These are phyloP conservation scores for Penicillium sp. DNA, from an alignment of 2,329 filamentous ascomycete genomes.

Conservation along the genomic window DNA sequence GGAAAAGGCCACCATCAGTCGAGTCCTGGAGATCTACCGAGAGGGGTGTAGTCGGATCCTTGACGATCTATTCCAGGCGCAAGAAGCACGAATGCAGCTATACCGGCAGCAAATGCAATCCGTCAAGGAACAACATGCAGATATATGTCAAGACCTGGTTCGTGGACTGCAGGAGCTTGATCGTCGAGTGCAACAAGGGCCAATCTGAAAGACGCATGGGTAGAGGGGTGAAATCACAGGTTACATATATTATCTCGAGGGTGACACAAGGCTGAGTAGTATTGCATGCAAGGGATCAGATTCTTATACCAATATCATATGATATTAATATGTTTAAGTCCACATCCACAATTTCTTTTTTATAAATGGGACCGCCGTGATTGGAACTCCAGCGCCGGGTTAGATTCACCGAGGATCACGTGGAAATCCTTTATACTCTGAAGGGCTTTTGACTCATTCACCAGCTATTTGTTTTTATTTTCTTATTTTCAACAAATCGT, in stretches of 20 bases:
- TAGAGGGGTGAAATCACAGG: not conserved
- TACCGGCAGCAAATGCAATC: conserved; percentile 31
- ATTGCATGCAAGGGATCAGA: not conserved
- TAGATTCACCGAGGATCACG: conserved; percentile 32
- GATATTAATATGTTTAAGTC: not conserved
- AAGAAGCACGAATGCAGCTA: conserved; percentile 40
- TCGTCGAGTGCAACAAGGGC: conserved; percentile 20
- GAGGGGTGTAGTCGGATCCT: conserved; percentile 47
- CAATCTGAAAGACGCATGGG: not conserved
- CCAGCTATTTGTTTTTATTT: not conserved
- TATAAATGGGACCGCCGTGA: conserved; percentile 16
- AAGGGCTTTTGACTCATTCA: conserved; percentile 21
- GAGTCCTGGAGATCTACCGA: conserved; percentile 47
- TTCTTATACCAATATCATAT: not conserved
- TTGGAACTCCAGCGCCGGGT: conserved; percentile 17
- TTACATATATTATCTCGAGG: not conserved
- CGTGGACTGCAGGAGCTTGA: conserved; percentile 30
- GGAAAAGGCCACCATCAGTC: conserved; percentile 46
- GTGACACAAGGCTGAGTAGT: not conserved
- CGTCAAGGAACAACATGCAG: conserved; percentile 30
- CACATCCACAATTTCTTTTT: not conserved
- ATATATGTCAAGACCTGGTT: conserved; percentile 33
- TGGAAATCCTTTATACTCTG: conserved; percentile 14
- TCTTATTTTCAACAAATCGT: not conserved
- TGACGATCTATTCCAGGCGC: conserved; percentile 42